Conservation (phyloP, 2,329 filamentous ascomycete genomes). For the Pseudocercospora macadamiae region DNA sequence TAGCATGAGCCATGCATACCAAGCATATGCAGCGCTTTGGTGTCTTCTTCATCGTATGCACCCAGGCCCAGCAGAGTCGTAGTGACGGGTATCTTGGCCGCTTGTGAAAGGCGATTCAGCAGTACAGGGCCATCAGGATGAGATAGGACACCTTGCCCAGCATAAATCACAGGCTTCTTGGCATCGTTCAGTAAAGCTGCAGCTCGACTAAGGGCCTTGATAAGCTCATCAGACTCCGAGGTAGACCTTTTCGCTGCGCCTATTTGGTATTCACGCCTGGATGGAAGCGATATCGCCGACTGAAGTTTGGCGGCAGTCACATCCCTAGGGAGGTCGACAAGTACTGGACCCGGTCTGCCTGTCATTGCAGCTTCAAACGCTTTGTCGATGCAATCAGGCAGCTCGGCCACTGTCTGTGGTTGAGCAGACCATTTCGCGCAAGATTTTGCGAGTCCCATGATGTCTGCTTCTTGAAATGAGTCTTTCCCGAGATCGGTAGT, state of each 20-base stretch:
- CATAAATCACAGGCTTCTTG: conserved; percentile 94
- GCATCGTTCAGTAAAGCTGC: conserved; percentile 82
- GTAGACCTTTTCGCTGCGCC: no score
- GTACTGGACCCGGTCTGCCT: conserved; percentile 85
- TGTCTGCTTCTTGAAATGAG: conserved; percentile 93
- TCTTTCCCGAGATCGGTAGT: conserved; percentile 90
- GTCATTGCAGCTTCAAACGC: conserved; percentile 97
- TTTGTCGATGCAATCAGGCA: conserved; percentile 93
- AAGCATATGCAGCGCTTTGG: conserved; percentile 94
- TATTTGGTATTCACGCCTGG: no score
- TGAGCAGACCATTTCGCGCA: conserved; percentile 99
- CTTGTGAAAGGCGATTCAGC: conserved; percentile 84
- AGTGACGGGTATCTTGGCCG: conserved; percentile 88
- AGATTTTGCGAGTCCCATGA: conserved; percentile 84
- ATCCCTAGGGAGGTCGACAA: conserved; percentile 71
- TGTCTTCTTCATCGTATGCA: conserved; percentile 87
- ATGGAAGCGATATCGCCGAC: no score
- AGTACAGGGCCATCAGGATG: conserved; percentile 76
- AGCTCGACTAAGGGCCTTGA: conserved; percentile 73
- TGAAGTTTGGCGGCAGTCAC: conserved; percentile 83
- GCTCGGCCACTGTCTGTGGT: conserved; percentile 92
- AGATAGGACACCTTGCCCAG: conserved; percentile 84
- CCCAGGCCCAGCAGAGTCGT: conserved; percentile 94
- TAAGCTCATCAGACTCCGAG: conserved; percentile 71
- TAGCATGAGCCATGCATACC: conserved; percentile 97